Evolutionary conservation across 352 stramenopile species (phyloP), one percentile per base, ranked within the genome.

Genomic region (Thalassiosira gravida): DNA sequence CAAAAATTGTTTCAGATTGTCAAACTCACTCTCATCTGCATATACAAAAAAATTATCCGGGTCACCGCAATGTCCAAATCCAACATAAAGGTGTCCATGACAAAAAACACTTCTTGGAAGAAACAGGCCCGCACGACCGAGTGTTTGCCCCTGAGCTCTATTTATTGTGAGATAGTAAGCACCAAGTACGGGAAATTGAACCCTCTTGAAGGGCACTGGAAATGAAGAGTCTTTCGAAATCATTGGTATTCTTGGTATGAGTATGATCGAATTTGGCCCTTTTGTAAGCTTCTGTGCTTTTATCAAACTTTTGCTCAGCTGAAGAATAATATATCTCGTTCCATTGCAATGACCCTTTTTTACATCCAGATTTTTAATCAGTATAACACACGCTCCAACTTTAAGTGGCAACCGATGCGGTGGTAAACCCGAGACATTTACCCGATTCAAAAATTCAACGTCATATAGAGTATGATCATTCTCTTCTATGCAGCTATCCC

Each of bases 121-220:
- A 35, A 70, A 67, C 18, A 82, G 11, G 20, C 72, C 72, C 24
- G 25, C 42, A n/a, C 24, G 42, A 9, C 62, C 11, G 7, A 75
- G 24, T 39, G 72, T 61, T 59, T 80, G 71, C 5, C 71, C 71
- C 42, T 80, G 71, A 1, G 69, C 58, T 42, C 69, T 56, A 29
- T 72, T 78, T 16, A 78, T 22, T 30, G 69, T 61, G 18, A 80
- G 25, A 65, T 80, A 80, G 14, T 74, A 74, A 57, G 62, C 71
- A 18, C 20, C 1, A 9, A 73, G 42, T 1, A 80, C 62, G 29
- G 61, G 71, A 24, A 74, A 80, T 55, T 80, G 62, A n/a, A 73
- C 1, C 18, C 52, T 50, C 27, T 74, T 80, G 53, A 80, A 80
- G 22, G 49, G 53, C 30, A 67, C 62, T 29, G 65, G 53, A 56